Conservation (phyloP, 2,329 filamentous ascomycete genomes). For the Lachnellula arida region DNA sequence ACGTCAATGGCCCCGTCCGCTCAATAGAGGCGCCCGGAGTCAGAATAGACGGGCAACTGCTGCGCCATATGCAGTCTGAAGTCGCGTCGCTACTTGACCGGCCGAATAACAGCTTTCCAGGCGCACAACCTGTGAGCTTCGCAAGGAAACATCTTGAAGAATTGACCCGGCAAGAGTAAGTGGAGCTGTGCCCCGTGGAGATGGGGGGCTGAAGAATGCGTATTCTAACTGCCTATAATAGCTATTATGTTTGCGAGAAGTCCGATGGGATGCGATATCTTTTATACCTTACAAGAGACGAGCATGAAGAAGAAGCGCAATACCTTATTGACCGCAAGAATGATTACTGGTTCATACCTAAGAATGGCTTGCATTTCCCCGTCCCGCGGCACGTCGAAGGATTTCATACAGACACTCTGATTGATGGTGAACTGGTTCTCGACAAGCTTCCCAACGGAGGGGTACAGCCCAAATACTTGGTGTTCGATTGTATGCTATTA, state of each 20-base stretch:
- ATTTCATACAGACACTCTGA: constrained; percentile 75
- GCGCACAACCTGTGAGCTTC: constrained; percentile 93
- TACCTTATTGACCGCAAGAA: constrained; percentile 98
- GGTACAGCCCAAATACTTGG: constrained; percentile 73
- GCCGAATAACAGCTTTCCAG: constrained; percentile 68
- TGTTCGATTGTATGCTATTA: constrained; percentile 88
- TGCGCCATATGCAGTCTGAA: constrained; percentile 61
- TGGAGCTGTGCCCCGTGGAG: constrained; percentile 9
- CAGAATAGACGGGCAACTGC: constrained; percentile 57
- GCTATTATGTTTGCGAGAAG: constrained; percentile 97
- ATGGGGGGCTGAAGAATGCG: not conserved
- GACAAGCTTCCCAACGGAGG: constrained; percentile 67
- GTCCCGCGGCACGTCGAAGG: constrained; percentile 56
- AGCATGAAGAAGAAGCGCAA: constrained; percentile 61
- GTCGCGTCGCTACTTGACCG: constrained; percentile 73
- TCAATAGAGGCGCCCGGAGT: constrained; percentile 57
- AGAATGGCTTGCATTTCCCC: constrained; percentile 73
- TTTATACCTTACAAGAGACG: constrained; percentile 75
- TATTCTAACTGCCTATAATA: constrained; percentile 30
- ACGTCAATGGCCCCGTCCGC: constrained; percentile 14
- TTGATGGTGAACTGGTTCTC: constrained; percentile 91
- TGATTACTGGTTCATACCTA: constrained; percentile 83
- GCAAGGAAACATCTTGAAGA: constrained; percentile 76
- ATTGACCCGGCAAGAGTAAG: constrained; percentile 70
- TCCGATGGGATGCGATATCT: constrained; percentile 94